Evolutionary conservation across 768 basidiomycete species (phyloP), one percentile per base, ranked within the genome.

Genomic region (Cystoderma amianthinum): DNA sequence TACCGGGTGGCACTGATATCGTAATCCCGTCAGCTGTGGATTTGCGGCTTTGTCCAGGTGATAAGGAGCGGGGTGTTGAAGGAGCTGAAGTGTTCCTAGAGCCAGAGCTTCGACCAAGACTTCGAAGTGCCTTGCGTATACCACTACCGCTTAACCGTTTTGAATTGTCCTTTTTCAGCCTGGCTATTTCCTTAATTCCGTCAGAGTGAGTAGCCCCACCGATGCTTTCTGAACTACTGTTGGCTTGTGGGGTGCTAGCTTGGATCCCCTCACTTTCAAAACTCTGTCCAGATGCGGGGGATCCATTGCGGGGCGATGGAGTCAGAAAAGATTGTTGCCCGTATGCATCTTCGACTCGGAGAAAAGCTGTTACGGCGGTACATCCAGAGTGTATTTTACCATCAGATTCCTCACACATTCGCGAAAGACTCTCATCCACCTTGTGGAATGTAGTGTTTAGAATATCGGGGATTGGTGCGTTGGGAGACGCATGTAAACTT

Each of bases 361-460:
- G 74, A 63, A 98, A 95, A 2, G 92, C 92, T 19, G 89, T 93
- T 24, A 96, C 96, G 3, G 90, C 96, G 3, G 96, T 99, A 56
- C 95, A 98, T 1, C 96, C 96, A 5, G 90, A 93, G 53, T 95
- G 91, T 37, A 95, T 93, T 60, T 89, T 92, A 50, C 90, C 91
- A 30, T 88, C 84, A 4, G 86, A 86, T 48, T 85, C 80, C 54
- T 87, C 85, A 41, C 92, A 83, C 54, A 97, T 80, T 36, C 72
- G 76, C 13, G 91, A 93, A 22, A 99, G 74, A 43, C 75, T 72
- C 36, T 67, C 73, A 55, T 99, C 96, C 44, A 98, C 96, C 30
- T 79, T 74, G 60, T 96, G 93, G 69, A 98, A 99, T 2, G 96
- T 92, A 54, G 84, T 71, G 58, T 98, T 97, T 44, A 98, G 76